A percentile compares a stretch with the other conserved stretches of the same genome.
phyloP scores from a whole-genome alignment of 2,329 filamentous ascomycete species.

The Cladosporium sp. region DNA sequence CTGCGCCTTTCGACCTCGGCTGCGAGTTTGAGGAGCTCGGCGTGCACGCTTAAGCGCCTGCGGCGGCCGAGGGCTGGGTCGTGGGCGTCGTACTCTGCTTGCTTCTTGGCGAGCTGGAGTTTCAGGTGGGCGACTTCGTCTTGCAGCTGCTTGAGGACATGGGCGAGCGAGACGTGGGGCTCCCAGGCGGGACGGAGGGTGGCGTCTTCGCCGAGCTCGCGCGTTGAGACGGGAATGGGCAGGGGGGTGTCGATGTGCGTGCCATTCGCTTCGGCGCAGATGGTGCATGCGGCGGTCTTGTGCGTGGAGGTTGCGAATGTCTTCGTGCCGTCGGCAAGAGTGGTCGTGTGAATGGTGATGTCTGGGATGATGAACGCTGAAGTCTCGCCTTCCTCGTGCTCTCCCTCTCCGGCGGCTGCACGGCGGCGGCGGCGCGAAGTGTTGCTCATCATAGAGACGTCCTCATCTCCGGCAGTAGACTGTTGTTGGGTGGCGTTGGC shows the following conservation, averaged over 20 bases:
- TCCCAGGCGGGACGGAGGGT: slow-evolving; percentile 60
- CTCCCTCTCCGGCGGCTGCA: slow-evolving; percentile 16
- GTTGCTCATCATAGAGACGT: slow-evolving; percentile 47
- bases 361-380: slow-evolving; percentile 63
- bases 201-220: slow-evolving; percentile 34
- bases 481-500: slow-evolving; percentile 27
- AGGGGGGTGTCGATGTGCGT: slow-evolving; percentile 38
- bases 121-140: slow-evolving; percentile 78
- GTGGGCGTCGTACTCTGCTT: slow-evolving; percentile 60
- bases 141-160: slow-evolving; percentile 76
- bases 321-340: slow-evolving; percentile 9
- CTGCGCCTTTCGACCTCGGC: slow-evolving; percentile 67
- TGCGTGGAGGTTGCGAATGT: slow-evolving; percentile 25
- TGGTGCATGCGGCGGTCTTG: slow-evolving; percentile 53
- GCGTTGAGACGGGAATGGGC: slow-evolving; percentile 30
- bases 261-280: slow-evolving; percentile 40
- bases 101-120: slow-evolving; percentile 59
- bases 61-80: slow-evolving; percentile 64
- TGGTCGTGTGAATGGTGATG: slow-evolving; percentile 47
- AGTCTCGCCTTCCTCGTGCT: slow-evolving; percentile 38
- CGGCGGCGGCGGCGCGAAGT: slow-evolving; percentile 47
- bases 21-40: slow-evolving; percentile 58
- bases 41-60: slow-evolving; percentile 58
- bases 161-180: slow-evolving; percentile 68
- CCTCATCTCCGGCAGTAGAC: slow-evolving; percentile 31